Conservation (phyloP, 2,329 filamentous ascomycete genomes). For the Monosporascus sp. region DNA sequence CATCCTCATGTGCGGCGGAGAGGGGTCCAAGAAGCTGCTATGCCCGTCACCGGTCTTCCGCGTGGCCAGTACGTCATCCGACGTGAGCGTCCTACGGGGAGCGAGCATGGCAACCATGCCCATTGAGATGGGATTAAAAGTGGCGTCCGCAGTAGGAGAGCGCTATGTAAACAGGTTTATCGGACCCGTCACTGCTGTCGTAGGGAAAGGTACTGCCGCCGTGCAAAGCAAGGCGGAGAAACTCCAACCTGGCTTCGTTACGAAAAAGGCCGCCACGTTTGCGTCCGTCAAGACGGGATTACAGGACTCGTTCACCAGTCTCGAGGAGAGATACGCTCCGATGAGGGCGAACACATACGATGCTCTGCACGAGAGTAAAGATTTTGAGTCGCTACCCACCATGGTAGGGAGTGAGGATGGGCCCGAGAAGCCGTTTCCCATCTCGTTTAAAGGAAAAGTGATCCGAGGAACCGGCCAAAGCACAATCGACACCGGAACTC, state of each 20-base stretch:
- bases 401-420: conserved; percentile 45
- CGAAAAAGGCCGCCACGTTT: conserved; percentile 35
- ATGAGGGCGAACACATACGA: conserved; percentile 30
- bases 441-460: conserved; percentile 45
- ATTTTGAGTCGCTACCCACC: conserved; percentile 26
- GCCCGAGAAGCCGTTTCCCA: conserved; percentile 46
- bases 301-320: conserved; percentile 23
- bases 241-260: conserved; percentile 24
- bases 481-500: conserved; percentile 36
- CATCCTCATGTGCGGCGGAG: conserved; percentile 53
- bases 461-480: conserved; percentile 38
- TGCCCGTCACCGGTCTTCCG: conserved; percentile 64
- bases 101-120: conserved; percentile 61
- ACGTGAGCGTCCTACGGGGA: conserved; percentile 56
- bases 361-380: conserved; percentile 25
- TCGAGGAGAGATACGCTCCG: conserved; percentile 32
- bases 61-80: conserved; percentile 59
- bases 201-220: conserved; percentile 34
- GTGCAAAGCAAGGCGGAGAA: conserved; percentile 34
- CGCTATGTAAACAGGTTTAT: conserved; percentile 38
- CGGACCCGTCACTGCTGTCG: conserved; percentile 33
- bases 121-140: conserved; percentile 57
- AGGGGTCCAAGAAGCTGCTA: conserved; percentile 40
- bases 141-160: conserved; percentile 44
- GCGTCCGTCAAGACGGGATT: conserved; percentile 30